Conservation (phyloP, 2,329 filamentous ascomycete genomes). For the Pseudopithomyces maydicus region DNA sequence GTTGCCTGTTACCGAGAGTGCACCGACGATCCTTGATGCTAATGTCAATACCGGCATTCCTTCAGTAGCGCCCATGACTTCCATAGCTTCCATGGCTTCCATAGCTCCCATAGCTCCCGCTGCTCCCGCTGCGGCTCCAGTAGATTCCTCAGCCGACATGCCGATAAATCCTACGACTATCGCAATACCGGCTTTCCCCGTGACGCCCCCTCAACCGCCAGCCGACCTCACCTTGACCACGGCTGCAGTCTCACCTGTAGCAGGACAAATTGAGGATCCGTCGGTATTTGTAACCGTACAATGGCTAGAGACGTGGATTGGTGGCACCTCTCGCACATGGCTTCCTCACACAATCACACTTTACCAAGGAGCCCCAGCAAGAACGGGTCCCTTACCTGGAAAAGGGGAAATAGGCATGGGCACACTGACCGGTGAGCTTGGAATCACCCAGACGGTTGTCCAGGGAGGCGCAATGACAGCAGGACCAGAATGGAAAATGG, state of each 20-base stretch:
- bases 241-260: neutral
- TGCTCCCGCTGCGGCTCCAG: neutral
- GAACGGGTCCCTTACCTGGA: conserved; percentile 24
- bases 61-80: neutral
- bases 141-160: neutral
- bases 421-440: conserved; percentile 35
- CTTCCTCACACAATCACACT: conserved; percentile 35
- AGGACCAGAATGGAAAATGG: conserved; percentile 18
- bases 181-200: neutral
- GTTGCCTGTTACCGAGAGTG: neutral
- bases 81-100: neutral
- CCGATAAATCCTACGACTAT: conserved; percentile 6
- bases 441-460: conserved; percentile 31
- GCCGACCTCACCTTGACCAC: neutral
- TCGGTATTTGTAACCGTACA: conserved; percentile 32
- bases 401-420: conserved; percentile 42
- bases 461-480: conserved; percentile 25
- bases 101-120: conserved; percentile 1
- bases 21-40: neutral
- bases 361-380: conserved; percentile 16
- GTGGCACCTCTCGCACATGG: conserved; percentile 35
- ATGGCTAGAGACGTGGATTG: conserved; percentile 41
- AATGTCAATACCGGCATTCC: neutral
- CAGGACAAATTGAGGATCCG: neutral
- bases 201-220: neutral